Conservation (phyloP, 2,329 filamentous ascomycete species). For the Colletotrichum graminicola region DNA sequence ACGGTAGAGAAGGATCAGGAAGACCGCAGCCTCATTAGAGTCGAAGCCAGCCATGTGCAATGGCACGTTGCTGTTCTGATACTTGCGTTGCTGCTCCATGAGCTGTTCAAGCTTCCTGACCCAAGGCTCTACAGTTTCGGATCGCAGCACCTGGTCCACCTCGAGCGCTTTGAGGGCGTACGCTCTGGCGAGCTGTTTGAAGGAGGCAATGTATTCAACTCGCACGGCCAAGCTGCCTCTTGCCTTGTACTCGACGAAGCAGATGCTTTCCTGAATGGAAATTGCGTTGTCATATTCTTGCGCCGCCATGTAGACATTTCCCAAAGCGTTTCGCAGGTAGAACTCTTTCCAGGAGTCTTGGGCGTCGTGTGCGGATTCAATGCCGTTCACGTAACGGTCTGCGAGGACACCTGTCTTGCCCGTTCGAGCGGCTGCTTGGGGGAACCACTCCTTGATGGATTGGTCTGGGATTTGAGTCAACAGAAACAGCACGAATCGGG, state of each 20-base stretch:
- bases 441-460: slow-evolving; percentile 54
- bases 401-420: slow-evolving; percentile 49
- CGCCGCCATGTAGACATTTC: slow-evolving; percentile 52
- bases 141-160: slow-evolving; percentile 34
- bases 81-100: slow-evolving; percentile 52
- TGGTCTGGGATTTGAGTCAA: slow-evolving; percentile 51
- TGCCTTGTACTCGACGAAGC: slow-evolving; percentile 54
- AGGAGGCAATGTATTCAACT: slow-evolving; percentile 55
- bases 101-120: slow-evolving; percentile 52
- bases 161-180: slow-evolving; percentile 46
- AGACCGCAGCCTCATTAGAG: slow-evolving; percentile 57
- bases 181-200: slow-evolving; percentile 54
- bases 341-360: slow-evolving; percentile 54
- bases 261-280: slow-evolving; percentile 52
- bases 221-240: slow-evolving; percentile 55
- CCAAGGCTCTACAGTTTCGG: slow-evolving; percentile 49
- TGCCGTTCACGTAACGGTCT: slow-evolving; percentile 49
- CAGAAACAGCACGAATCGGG: slow-evolving; percentile 52
- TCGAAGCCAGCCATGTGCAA: slow-evolving; percentile 56
- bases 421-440: slow-evolving; percentile 54
- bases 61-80: slow-evolving; percentile 56
- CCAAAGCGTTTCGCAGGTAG: slow-evolving; percentile 54
- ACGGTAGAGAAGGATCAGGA: slow-evolving; percentile 54
- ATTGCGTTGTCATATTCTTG: slow-evolving; percentile 53
- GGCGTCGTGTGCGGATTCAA: slow-evolving; percentile 49